Evolutionary conservation across 768 basidiomycete species (phyloP), one percentile per base, ranked within the genome.

Genomic region (Antrodiella citrinella): DNA sequence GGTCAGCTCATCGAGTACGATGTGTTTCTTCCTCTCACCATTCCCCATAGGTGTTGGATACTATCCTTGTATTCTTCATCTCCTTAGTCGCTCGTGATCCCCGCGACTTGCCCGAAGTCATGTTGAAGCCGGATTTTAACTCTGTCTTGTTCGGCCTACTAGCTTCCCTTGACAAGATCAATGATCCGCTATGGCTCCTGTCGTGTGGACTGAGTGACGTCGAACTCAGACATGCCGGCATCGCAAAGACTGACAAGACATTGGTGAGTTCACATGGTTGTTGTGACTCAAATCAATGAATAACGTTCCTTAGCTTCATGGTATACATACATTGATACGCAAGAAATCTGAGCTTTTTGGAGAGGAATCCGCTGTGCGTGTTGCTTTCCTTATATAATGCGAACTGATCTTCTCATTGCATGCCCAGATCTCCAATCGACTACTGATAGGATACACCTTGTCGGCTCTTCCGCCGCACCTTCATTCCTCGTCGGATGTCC

Each of bases 11-110:
- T n/a, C n/a, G n/a, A n/a, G n/a, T 72, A 43, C 7, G n/a, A 43
- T n/a, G 41, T 22, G 41, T 43, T 43, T 43, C 7, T n/a, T 18
- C 41, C 9, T 18, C 10, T 15, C 19, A 50, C 20, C 21, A 13
- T 30, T 11, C 20, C 23, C 3, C n/a, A 18, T 26, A 87, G 84
- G 70, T 89, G 20, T 63, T 91, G 25, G 84, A 90, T 56, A 70
- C 75, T 18, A 72, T 81, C 26, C 64, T 89, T 4, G 65, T 73
- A 0, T 76, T 84, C 54, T 87, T 86, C 53, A 69, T 74, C 10
- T 74, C 80, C 0, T 68, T 91, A 3, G 74, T 82, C 3, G 73
- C 86, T 2, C 76, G 78, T 46, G 83, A 89, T 50, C 58, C 73
- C 0, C 62, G 64, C 15, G 78, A 78, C 13, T 65, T 88, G 9